A percentile compares a stretch with the other conserved stretches of the same genome.
These are phyloP conservation scores for Cercospora sesami DNA, from an alignment of 2,329 filamentous ascomycete species.

Conservation along the genomic window DNA sequence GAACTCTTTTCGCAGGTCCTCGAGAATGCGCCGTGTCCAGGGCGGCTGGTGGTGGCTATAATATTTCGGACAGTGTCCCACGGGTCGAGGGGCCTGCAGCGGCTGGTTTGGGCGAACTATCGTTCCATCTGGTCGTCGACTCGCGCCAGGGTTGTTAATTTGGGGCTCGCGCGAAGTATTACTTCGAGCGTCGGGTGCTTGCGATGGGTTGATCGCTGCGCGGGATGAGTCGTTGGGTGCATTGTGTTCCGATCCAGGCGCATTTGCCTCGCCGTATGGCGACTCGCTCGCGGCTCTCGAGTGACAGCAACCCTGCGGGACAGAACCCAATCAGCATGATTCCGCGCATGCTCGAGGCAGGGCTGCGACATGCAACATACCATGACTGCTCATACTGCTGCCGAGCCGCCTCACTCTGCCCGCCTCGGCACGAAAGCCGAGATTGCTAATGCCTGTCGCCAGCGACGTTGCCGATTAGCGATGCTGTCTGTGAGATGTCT, in stretches of 20 bases:
- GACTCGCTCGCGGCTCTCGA: conserved; percentile 16
- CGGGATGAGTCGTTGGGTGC: conserved; percentile 16
- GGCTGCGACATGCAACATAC: neutral
- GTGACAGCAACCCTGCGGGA: conserved; percentile 22
- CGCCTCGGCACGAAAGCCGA: neutral
- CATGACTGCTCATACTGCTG: conserved; percentile 7
- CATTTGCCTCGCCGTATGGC: neutral
- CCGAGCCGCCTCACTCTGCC: neutral
- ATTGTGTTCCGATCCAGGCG: neutral
- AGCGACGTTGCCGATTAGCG: neutral
- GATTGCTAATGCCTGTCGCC: neutral
- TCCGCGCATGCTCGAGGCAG: neutral
- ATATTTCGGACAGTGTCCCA: conserved; percentile 26
- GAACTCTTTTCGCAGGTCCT: conserved; percentile 74
- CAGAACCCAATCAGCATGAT: conserved; percentile 11
- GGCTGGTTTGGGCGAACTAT: conserved; percentile 33
- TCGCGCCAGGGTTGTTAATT: conserved; percentile 4
- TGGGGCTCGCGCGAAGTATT: neutral
- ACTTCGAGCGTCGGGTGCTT: conserved; percentile 1
- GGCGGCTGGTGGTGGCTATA: conserved; percentile 34
- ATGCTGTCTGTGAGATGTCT: conserved; percentile 3
- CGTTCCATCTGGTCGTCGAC: conserved; percentile 8
- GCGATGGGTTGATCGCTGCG: conserved; percentile 10
- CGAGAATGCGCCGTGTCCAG: conserved; percentile 71
- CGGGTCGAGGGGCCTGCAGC: conserved; percentile 30